A percentile compares a stretch with the other conserved stretches of the same genome.
Evolutionary conservation across 805 yeast genomes (phyloP).

Genomic region (Candida maris): DNA sequence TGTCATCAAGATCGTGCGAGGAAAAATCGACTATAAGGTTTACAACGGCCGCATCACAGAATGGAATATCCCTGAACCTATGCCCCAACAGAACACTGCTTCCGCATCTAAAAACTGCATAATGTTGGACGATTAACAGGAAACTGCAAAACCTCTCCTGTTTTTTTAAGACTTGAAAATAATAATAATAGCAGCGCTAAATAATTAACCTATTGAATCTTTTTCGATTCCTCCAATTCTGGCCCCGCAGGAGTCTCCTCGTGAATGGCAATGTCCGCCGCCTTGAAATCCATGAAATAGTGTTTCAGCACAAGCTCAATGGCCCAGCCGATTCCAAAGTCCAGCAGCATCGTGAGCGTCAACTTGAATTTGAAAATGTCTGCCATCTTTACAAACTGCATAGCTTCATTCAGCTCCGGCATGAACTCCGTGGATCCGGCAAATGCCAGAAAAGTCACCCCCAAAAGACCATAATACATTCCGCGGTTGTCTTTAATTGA

Average conservation of each 20-base stretch:
- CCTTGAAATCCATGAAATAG: conserved; percentile 84
- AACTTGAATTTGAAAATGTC: conserved; percentile 69
- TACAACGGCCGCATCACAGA: conserved; percentile 21
- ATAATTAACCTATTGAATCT: too few relatives aligned
- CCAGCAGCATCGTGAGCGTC: conserved; percentile 68
- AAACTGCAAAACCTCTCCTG: too few relatives aligned
- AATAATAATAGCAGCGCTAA: too few relatives aligned
- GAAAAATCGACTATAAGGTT: conserved; percentile 23
- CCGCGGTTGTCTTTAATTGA: conserved; percentile 87
- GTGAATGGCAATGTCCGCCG: conserved; percentile 80
- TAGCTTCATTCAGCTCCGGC: conserved; percentile 90
- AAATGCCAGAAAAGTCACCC: conserved; percentile 84
- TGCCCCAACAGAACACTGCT: too few relatives aligned
- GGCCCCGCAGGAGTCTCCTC: too few relatives aligned
- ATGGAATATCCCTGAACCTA: conserved; percentile 6
- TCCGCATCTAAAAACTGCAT: too few relatives aligned
- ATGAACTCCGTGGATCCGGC: conserved; percentile 91
- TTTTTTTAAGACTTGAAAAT: too few relatives aligned
- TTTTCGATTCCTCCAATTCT: too few relatives aligned
- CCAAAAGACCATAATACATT: conserved; percentile 92
- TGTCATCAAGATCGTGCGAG: conserved; percentile 23
- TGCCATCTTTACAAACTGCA: conserved; percentile 88
- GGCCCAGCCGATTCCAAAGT: conserved; percentile 70
- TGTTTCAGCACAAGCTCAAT: conserved; percentile 79
- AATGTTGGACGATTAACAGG: too few relatives aligned